These are phyloP conservation scores for Limonium bicolor DNA, from an alignment of 148 eudicot genomes.

Conservation along the genomic window DNA sequence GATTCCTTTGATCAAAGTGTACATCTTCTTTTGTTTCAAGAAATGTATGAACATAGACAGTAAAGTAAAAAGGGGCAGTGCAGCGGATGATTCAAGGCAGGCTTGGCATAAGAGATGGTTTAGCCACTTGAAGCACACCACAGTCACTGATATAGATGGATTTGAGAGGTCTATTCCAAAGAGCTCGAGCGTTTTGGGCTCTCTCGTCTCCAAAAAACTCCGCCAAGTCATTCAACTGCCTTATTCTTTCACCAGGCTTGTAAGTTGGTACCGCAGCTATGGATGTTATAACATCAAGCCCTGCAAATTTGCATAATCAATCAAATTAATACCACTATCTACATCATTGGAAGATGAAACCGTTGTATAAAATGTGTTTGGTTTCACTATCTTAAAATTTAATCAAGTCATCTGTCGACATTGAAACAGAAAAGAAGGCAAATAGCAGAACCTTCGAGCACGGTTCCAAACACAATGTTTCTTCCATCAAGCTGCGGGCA, in stretches of 20 bases:
- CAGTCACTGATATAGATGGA: slow-evolving; percentile 78
- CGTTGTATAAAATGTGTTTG: background rate
- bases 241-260: slow-evolving; percentile 58
- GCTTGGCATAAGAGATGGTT: slow-evolving; percentile 75
- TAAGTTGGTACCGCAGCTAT: slow-evolving; percentile 76
- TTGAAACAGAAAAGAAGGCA: background rate
- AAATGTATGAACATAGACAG: slow-evolving; percentile 16
- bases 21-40: too few species aligned
- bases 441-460: slow-evolving; percentile 59
- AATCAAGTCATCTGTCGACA: background rate
- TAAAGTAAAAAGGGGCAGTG: slow-evolving; percentile 3
- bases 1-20: too few species aligned
- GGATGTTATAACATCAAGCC: slow-evolving; percentile 67
- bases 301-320: slow-evolving; percentile 15
- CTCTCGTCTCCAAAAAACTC: slow-evolving; percentile 83
- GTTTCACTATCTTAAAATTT: background rate
- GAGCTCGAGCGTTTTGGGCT: slow-evolving; percentile 65
- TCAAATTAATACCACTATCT: background rate
- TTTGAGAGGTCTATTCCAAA: slow-evolving; percentile 80
- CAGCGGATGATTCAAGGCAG: slow-evolving; percentile 73
- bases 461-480: slow-evolving; percentile 85
- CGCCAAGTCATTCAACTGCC: slow-evolving; percentile 73
- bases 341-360: background rate
- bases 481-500: slow-evolving; percentile 75
- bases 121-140: slow-evolving; percentile 64